Base-by-base conservation (phyloP, 2,329 filamentous ascomycete species). In the Colletotrichum brevisporum region DNA sequence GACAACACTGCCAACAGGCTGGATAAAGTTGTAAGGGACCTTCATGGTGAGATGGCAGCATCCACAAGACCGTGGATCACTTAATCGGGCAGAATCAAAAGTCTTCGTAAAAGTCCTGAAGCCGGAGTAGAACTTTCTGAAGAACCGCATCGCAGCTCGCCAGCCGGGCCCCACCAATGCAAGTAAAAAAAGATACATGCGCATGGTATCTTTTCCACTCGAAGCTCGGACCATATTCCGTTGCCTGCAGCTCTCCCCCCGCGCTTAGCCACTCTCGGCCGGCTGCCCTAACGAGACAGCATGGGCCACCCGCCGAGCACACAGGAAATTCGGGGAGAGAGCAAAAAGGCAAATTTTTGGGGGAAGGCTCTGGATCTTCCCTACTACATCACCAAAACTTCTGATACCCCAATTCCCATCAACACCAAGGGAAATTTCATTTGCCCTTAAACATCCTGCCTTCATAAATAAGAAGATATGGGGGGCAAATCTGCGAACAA, bases 361-460 rank as follows among this genome's bases (percentile, higher is more conserved):
- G 6, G 9, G 27, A 21, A 27, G 36, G 6, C 6, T 45, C 13
- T 9, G 8, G 8, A 15, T 48, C 45, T 63, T 52, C 18, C 53
- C 56, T 45, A 2, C 65, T 67, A 63, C 31, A 63, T 67, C 63
- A 66, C 48, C 68, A 60, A 58, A 43, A 66, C 56, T 71, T 72
- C 64, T 59, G 64, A 64, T 65, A 63, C 63, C 63, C 70, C 71
- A 73, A 69, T 69, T 69, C 55, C 64, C 58, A 67, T 60, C 51
- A 55, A 47, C 70, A 72, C 54, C 59, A 70, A 71, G 36, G 51
- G 39, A 70, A 73, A 75, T 71, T 70, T 75, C 73, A 68, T 81
- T 86, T 88, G 90, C 92, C 94, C 95, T 97, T 95, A 97, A 97
- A 97, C 84, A 97, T 93, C 94, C 94, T 97, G 90, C 92, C 94